A percentile compares a stretch with the other conserved stretches of the same genome.
These are phyloP conservation scores for Taphrina pruni DNA, from an alignment of 1,139 yeast genomes.

Conservation along the genomic window DNA sequence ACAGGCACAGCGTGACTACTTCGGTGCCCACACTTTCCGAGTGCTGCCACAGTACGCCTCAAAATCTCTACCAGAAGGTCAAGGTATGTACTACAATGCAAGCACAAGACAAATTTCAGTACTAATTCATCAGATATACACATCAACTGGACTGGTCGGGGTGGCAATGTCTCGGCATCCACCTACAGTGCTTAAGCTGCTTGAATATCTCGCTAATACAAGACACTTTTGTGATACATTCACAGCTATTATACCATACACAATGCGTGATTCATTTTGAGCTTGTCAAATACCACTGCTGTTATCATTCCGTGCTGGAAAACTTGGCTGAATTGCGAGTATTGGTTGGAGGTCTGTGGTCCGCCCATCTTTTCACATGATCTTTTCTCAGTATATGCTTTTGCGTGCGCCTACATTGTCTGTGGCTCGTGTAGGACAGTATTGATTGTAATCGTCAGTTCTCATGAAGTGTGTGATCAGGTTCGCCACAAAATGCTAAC, in stretches of 20 bases:
- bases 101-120: too few relatives aligned
- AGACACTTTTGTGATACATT: neutral
- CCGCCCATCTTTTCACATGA: too few relatives aligned
- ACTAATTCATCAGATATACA: slow-evolving; percentile 20
- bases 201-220: slow-evolving; percentile 34
- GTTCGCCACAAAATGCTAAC: too few relatives aligned
- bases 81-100: slow-evolving; percentile 68
- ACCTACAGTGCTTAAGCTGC: slow-evolving; percentile 80
- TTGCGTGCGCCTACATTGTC: too few relatives aligned
- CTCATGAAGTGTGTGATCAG: too few relatives aligned
- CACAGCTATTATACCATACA: neutral
- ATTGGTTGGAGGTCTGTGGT: too few relatives aligned
- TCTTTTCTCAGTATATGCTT: too few relatives aligned
- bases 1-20: slow-evolving; percentile 99
- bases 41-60: slow-evolving; percentile 86
- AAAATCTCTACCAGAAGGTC: slow-evolving; percentile 74
- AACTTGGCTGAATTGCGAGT: too few relatives aligned
- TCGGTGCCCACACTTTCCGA: slow-evolving; percentile 99
- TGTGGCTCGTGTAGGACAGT: too few relatives aligned
- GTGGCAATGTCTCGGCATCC: slow-evolving; percentile 90
- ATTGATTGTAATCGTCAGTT: too few relatives aligned
- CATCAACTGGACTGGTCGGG: slow-evolving; percentile 98
- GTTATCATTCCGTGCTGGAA: too few relatives aligned
- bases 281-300: too few relatives aligned
- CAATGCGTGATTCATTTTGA: neutral